These are phyloP conservation scores for Ambrosia hybrid DNA, from an alignment of 140 eudicot species.

Conservation along the genomic window DNA sequence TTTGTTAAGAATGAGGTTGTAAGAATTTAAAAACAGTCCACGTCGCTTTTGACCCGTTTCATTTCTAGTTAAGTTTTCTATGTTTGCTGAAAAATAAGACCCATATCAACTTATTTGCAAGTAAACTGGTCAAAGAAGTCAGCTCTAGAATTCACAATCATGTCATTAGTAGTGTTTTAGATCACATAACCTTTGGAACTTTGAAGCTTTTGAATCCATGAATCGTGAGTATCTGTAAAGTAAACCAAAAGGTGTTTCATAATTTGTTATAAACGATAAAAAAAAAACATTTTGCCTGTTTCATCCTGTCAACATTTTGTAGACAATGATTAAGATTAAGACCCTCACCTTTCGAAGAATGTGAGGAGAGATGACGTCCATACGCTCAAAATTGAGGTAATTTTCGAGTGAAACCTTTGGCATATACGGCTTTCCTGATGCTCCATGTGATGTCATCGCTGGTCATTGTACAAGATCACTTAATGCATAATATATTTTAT, in stretches of 20 bases:
- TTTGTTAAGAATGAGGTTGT: too few species aligned
- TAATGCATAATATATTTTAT: not conserved
- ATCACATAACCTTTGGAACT: constrained; percentile 30
- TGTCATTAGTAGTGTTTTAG: not conserved
- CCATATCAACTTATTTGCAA: too few species aligned
- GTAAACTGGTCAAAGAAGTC: not conserved
- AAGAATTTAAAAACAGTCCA: too few species aligned
- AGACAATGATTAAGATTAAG: too few species aligned
- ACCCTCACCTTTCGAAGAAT: constrained; percentile 40
- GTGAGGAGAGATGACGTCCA: constrained; percentile 25
- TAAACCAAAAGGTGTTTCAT: not conserved
- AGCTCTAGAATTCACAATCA: not conserved
- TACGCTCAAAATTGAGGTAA: constrained; percentile 37
- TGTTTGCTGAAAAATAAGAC: too few species aligned
- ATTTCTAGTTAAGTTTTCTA: too few species aligned
- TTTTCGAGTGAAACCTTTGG: constrained; percentile 36
- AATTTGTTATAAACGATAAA: not conserved
- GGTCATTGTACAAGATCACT: constrained; percentile 6
- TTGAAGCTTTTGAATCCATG: constrained; percentile 52
- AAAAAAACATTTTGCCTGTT: not conserved
- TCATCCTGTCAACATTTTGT: too few species aligned
- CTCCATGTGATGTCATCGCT: constrained; percentile 25
- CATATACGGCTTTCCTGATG: constrained; percentile 19
- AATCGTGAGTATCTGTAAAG: constrained; percentile 52
- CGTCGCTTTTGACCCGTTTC: too few species aligned